Percentiles rank a stretch among this genome's conserved stretches.
These are phyloP conservation scores for Talaromyces trachyspermus DNA, from an alignment of 495 filamentous ascomycete genomes.

Conservation along the genomic window DNA sequence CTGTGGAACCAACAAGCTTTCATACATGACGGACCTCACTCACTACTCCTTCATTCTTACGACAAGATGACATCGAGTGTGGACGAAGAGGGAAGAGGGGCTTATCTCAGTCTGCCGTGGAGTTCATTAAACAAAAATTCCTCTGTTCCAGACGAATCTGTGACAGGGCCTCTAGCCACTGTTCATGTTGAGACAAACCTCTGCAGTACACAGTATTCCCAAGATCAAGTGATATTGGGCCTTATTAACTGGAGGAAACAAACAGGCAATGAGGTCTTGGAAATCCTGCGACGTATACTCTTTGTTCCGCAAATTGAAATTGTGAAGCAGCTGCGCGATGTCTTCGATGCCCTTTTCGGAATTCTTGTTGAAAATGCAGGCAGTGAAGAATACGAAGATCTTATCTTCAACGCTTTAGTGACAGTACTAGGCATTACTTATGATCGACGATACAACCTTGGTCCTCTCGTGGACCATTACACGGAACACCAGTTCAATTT, in stretches of 20 bases:
- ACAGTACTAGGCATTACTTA: conserved; percentile 88
- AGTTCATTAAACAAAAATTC: conserved; percentile 56
- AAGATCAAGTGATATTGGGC: conserved; percentile 80
- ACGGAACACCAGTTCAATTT: conserved; percentile 87
- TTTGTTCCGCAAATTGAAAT: conserved; percentile 98
- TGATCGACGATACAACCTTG: conserved; percentile 86
- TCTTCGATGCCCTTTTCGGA: conserved; percentile 87
- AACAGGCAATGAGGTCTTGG: conserved; percentile 57
- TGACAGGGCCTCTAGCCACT: conserved; percentile 68
- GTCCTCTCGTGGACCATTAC: conserved; percentile 84
- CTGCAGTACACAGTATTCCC: conserved; percentile 91
- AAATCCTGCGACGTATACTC: conserved; percentile 69
- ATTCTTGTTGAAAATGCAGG: conserved; percentile 83
- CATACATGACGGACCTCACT: conserved; percentile 77
- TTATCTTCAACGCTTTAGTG: conserved; percentile 85
- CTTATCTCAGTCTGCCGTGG: conserved; percentile 81
- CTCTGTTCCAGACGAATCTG: conserved; percentile 60
- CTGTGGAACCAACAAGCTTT: conserved; percentile 92
- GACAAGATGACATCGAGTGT: conserved; percentile 73
- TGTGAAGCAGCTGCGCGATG: conserved; percentile 83
- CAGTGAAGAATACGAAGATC: conserved; percentile 84
- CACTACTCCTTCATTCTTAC: conserved; percentile 75
- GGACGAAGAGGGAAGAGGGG: conserved; percentile 55
- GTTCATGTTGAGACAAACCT: conserved; percentile 79
- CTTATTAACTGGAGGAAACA: conserved; percentile 81